Percentiles rank a stretch among this genome's conserved stretches.
phyloP scores from a whole-genome alignment of 2,329 filamentous ascomycete genomes.

The Lojkania enalia region DNA sequence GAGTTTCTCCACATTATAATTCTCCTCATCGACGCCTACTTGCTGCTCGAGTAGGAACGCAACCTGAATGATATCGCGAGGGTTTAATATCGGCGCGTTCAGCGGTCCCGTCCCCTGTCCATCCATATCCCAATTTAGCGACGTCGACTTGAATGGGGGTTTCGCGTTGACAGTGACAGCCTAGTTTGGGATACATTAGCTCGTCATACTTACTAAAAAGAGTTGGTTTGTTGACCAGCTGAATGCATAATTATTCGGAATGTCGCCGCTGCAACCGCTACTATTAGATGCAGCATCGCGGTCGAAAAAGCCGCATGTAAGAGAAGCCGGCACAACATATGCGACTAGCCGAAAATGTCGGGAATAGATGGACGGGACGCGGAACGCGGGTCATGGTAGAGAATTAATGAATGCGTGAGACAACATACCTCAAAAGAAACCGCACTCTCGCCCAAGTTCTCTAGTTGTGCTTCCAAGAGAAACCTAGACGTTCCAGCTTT shows the following conservation, averaged over 20 bases:
- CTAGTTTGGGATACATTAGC: conserved; percentile 21
- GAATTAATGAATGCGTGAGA: conserved; percentile 2
- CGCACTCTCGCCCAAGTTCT: conserved; percentile 85
- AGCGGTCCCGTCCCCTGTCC: conserved; percentile 32
- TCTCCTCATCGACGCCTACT: conserved; percentile 49
- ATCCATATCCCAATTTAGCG: conserved; percentile 59
- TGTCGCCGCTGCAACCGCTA: conserved; percentile 17
- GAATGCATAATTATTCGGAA: conserved; percentile 1
- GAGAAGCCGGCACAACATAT: not conserved
- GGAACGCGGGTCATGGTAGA: not conserved
- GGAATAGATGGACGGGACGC: conserved; percentile 18
- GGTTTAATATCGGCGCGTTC: conserved; percentile 56
- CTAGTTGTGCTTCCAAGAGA: conserved; percentile 89
- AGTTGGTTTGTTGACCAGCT: not conserved
- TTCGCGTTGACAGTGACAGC: conserved; percentile 54
- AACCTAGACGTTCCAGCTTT: conserved; percentile 57
- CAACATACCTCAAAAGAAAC: conserved; percentile 71
- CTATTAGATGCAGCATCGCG: conserved; percentile 16
- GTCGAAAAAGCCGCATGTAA: not conserved
- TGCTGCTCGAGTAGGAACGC: conserved; percentile 65
- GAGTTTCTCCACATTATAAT: conserved; percentile 41
- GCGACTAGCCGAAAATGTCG: conserved; percentile 9
- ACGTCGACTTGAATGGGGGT: conserved; percentile 57
- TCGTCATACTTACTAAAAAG: not conserved
- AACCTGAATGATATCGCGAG: conserved; percentile 67